Conservation (phyloP, 768 basidiomycete species). For the Boletus insuetus region DNA sequence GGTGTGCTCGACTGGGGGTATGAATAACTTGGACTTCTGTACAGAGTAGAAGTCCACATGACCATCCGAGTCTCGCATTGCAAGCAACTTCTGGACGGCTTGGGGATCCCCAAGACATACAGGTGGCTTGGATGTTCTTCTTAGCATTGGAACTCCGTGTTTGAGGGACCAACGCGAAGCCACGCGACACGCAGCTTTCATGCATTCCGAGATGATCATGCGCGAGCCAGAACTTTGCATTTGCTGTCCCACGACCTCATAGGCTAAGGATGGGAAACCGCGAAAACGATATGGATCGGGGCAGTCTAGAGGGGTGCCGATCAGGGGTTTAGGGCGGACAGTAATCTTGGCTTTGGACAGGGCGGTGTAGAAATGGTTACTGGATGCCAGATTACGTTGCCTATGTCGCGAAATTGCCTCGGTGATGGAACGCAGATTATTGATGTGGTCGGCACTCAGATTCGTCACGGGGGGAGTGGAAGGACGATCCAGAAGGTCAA, state of each 20-base stretch:
- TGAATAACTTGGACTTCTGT: slow-evolving; percentile 32
- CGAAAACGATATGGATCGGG: slow-evolving; percentile 32
- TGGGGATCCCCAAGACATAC: slow-evolving; percentile 28
- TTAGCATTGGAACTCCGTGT: slow-evolving; percentile 58
- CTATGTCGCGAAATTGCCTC: slow-evolving; percentile 27
- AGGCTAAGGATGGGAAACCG: slow-evolving; percentile 54
- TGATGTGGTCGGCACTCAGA: slow-evolving; percentile 19
- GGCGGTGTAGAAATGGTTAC: slow-evolving; percentile 25
- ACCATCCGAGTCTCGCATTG: slow-evolving; percentile 44
- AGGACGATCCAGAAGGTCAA: slow-evolving; percentile 8
- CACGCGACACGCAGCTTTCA: slow-evolving; percentile 75
- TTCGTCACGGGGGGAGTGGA: neutral
- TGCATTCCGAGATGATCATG: slow-evolving; percentile 68
- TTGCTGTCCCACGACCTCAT: slow-evolving; percentile 36
- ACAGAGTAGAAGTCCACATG: slow-evolving; percentile 40
- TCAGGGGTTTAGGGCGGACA: slow-evolving; percentile 28
- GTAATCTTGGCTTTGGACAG: slow-evolving; percentile 28
- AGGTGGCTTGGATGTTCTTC: slow-evolving; percentile 45
- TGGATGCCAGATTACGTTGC: slow-evolving; percentile 17
- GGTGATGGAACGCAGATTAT: slow-evolving; percentile 33
- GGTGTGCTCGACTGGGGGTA: slow-evolving; percentile 41
- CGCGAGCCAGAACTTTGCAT: slow-evolving; percentile 42
- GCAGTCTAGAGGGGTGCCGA: slow-evolving; percentile 30
- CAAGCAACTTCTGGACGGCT: slow-evolving; percentile 45
- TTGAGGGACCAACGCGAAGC: slow-evolving; percentile 72